These are phyloP conservation scores for Argentina anserina DNA, from an alignment of 306 rosid species.

Conservation along the genomic window DNA sequence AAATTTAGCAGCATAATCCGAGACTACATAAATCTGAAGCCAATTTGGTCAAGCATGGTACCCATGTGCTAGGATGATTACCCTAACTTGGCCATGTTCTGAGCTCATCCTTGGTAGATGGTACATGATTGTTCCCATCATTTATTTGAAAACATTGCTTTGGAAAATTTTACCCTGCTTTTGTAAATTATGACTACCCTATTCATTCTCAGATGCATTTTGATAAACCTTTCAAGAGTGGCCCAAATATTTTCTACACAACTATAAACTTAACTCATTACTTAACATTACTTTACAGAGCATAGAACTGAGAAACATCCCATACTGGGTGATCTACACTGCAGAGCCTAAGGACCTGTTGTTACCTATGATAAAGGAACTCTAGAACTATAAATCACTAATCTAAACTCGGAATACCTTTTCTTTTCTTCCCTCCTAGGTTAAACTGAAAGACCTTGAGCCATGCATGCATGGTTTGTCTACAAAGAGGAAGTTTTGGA, in stretches of 20 bases:
- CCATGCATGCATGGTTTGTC: slow-evolving; percentile 13
- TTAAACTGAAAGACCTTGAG: slow-evolving; percentile 21
- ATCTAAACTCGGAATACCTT: slow-evolving; percentile 17
- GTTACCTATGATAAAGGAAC: slow-evolving; percentile 21
- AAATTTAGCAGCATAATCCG: neutral
- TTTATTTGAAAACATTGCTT: neutral
- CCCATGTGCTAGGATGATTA: neutral
- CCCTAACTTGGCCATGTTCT: neutral
- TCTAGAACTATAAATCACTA: slow-evolving; percentile 36
- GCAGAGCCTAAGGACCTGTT: slow-evolving; percentile 9
- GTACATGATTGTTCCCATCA: neutral
- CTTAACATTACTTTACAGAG: slow-evolving; percentile 20
- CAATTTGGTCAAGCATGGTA: neutral
- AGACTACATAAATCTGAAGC: neutral
- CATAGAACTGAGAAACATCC: slow-evolving; percentile 4
- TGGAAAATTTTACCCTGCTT: neutral
- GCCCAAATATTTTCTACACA: neutral
- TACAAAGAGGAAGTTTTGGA: slow-evolving; percentile 26
- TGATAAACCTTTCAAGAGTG: slow-evolving; percentile 1
- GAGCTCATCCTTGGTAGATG: neutral
- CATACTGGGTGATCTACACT: slow-evolving; percentile 12
- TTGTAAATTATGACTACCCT: neutral
- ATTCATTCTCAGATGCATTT: neutral
- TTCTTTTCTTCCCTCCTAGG: neutral
- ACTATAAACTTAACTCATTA: slow-evolving; percentile 6